Conservation (phyloP, 495 filamentous ascomycete species). For the Annulohypoxylon moriforme region DNA sequence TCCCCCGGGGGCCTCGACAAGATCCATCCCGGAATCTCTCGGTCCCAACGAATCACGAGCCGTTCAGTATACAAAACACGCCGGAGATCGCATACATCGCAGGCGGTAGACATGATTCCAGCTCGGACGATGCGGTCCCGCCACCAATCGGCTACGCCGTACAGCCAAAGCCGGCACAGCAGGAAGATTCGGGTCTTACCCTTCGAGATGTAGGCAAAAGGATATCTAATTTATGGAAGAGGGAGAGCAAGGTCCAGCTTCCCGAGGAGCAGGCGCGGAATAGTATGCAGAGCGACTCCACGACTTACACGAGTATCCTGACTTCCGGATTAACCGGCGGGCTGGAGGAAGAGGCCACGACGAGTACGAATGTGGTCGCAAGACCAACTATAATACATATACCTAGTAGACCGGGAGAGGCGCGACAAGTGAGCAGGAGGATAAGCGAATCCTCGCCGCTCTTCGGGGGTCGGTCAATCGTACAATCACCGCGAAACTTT, state of each 20-base stretch:
- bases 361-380: conserved; percentile 44
- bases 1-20: conserved; percentile 14
- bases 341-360: conserved; percentile 44
- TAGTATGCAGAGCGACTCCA: conserved; percentile 38
- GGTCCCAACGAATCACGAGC: conserved; percentile 43
- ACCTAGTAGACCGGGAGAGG: conserved; percentile 46
- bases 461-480: conserved; percentile 39
- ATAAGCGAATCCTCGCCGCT: conserved; percentile 31
- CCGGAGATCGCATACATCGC: conserved; percentile 48
- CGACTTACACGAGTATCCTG: conserved; percentile 47
- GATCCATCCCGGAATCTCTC: conserved; percentile 45
- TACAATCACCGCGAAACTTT: conserved; percentile 38
- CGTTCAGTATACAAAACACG: conserved; percentile 48
- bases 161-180: conserved; percentile 29
- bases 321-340: conserved; percentile 43
- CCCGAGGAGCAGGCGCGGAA: conserved; percentile 27
- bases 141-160: conserved; percentile 31
- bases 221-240: conserved; percentile 45
- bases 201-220: conserved; percentile 31
- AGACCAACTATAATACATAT: conserved; percentile 50
- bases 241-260: conserved; percentile 22
- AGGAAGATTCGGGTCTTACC: conserved; percentile 16
- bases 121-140: conserved; percentile 32
- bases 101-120: conserved; percentile 29
- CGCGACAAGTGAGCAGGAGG: conserved; percentile 42